Evolutionary conservation across 495 filamentous ascomycete species (phyloP), one percentile per base, ranked within the genome.

Genomic region (Talaromyces ruber): DNA sequence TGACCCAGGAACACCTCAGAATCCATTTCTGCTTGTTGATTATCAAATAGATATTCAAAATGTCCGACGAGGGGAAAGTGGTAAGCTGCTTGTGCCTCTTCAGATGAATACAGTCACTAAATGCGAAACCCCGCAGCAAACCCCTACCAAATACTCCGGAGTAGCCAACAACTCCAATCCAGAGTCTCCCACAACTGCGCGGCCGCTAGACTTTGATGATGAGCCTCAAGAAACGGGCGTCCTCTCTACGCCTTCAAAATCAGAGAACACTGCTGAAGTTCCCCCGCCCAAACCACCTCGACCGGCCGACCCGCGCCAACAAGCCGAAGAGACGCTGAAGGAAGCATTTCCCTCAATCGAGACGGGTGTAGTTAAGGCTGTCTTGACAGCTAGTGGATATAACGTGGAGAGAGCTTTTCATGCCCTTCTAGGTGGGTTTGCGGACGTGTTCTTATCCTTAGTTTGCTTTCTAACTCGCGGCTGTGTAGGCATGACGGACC

Each of bases 371-470:
- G 83, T 98, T 68, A 95, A 88, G 73, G 94, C 94, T 16, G 90
- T 98, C 8, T 76, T 99, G 61, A 76, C 79, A 12, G 94, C 94
- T 8, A 97, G 93, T 71, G 83, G 87, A 64, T 94, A 91, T 50
- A 84, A 87, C 66, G 85, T 99, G 50, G 94, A 99, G 70, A 90
- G 92, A 12, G 94, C 94, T 43, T 98, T 98, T 78, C 94, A 97
- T 76, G 94, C 95, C 28, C 84, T 99, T 7, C 81, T 98, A 25
- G 88, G 91, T 91, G 75, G 61, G 83, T 62, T 67, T 52, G 22
- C 14, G 11, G 26, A 22, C 37, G 39, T 24, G 12, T 12, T 24
- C 32, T 37, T 8, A 21, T 28, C 53, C 16, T 25, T 6, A n/a
- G 30, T 16, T 45, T n/a, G 30, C 58, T 18, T 61, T 52, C 34